These are phyloP conservation scores for Alternaria ventricosa DNA, from an alignment of 2,329 filamentous ascomycete genomes.

Conservation along the genomic window DNA sequence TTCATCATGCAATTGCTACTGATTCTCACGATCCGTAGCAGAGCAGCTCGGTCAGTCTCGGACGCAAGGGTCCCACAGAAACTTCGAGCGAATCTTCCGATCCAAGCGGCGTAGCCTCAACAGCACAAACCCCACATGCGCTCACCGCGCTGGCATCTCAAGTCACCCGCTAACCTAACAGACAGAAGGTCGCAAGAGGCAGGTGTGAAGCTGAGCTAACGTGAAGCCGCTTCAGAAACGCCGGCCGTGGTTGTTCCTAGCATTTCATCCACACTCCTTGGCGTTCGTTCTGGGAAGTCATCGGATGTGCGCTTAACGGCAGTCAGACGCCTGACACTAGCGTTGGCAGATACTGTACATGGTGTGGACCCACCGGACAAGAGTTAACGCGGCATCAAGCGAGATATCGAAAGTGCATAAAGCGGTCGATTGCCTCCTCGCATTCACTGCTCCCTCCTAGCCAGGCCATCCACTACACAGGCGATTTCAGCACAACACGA, in stretches of 20 bases:
- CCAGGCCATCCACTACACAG: neutral
- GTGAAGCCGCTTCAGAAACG: neutral
- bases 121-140: slow-evolving; percentile 2
- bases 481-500: slow-evolving; percentile 1
- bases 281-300: neutral
- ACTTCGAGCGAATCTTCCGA: slow-evolving; percentile 18
- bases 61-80: slow-evolving; percentile 23
- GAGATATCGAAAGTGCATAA: slow-evolving; percentile 5
- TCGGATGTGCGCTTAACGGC: slow-evolving; percentile 1
- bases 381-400: slow-evolving; percentile 10
- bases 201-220: neutral
- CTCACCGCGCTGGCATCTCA: neutral
- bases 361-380: slow-evolving; percentile 13
- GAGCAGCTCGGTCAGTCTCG: slow-evolving; percentile 18
- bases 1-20: slow-evolving; percentile 2
- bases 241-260: neutral
- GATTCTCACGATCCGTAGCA: slow-evolving; percentile 8
- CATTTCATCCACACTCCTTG: neutral
- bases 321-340: slow-evolving; percentile 11
- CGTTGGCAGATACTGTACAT: slow-evolving; percentile 7
- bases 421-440: slow-evolving; percentile 2
- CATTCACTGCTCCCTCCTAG: neutral
- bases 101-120: slow-evolving; percentile 7
- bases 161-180: neutral
- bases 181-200: neutral